Evolutionary conservation across 257 asterid species (phyloP).

Genomic region (Leonotis leonurus): DNA sequence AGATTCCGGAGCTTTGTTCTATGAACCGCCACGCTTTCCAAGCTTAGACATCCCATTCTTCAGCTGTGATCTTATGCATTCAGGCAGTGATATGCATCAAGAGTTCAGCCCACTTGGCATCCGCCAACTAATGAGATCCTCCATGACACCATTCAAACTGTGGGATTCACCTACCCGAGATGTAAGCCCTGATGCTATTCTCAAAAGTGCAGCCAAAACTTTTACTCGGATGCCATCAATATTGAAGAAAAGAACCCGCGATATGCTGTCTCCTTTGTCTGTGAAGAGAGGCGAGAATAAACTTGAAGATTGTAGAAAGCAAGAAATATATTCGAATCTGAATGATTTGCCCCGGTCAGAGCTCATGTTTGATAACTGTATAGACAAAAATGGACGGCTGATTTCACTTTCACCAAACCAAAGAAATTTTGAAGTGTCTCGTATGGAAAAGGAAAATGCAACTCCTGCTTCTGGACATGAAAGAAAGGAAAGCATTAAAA

Average conservation of each 20-base stretch:
- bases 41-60: conserved; percentile 81
- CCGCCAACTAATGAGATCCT: conserved; percentile 77
- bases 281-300: conserved; percentile 75
- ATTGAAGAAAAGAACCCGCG: conserved; percentile 85
- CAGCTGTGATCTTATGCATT: conserved; percentile 73
- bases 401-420: conserved; percentile 26
- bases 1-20: conserved; percentile 63
- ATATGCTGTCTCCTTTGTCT: conserved; percentile 78
- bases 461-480: conserved; percentile 29
- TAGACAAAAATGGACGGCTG: conserved; percentile 27
- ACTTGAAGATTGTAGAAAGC: conserved; percentile 41
- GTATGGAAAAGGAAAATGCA: conserved; percentile 52
- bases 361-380: conserved; percentile 51
- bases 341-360: conserved; percentile 57
- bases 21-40: conserved; percentile 94
- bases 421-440: conserved; percentile 18
- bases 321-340: conserved; percentile 36
- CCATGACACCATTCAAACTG: conserved; percentile 65
- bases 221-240: conserved; percentile 81
- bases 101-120: conserved; percentile 94
- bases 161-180: conserved; percentile 90
- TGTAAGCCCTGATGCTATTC: conserved; percentile 68
- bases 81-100: conserved; percentile 70
- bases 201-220: conserved; percentile 79
- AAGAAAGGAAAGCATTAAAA: conserved; percentile 19